Evolutionary conservation across 1,284 basidiomycete species (phyloP), one percentile per base, ranked within the genome.

Genomic region (Cystobasidium sp.): DNA sequence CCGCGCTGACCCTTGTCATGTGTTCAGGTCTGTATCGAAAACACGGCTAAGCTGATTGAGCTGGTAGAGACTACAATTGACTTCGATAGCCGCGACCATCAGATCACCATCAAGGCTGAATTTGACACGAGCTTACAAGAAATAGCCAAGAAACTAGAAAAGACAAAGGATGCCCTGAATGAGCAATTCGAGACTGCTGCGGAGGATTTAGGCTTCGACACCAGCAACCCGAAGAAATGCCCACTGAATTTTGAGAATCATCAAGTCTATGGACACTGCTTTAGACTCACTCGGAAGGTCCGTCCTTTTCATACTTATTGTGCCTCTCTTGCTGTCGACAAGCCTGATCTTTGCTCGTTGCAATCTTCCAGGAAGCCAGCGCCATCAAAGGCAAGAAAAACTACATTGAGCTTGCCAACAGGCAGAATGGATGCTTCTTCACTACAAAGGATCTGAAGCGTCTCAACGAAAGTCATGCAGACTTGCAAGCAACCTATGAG

Each of bases 61-160:
- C 94, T 99, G 90, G 95, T 99, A 3, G 94, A 98, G 82, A 89
- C 92, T 75, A 98, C 96, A 0, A 88, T 99, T 55, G 97, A 99
- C 80, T 87, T 98, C 20, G 88, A 91, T 59, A 90, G 96, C 78
- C 79, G 83, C 46, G 58, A 80, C 84, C 93, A 98, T 83, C 92
- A 92, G 78, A 96, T 91, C 81, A 90, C 95, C 39, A 94, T 99
- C 80, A 94, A 94, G 81, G 90, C 96, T 0, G 94, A 94, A 75
- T 96, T 93, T 78, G 91, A 96, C 80, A 87, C 88, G 6, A 85
- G 87, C 8, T 86, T 99, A 37, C 87, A 89, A 75, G 85, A 86
- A 63, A 85, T 95, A 52, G 88, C 90, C 6, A 85, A 88, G 41
- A 87, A 89, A 78, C 84, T 99, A 10, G 84, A 86, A 44, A 84